These are phyloP conservation scores for Setaria viridis DNA, from an alignment of 202 grass and related monocot species.

Conservation along the genomic window DNA sequence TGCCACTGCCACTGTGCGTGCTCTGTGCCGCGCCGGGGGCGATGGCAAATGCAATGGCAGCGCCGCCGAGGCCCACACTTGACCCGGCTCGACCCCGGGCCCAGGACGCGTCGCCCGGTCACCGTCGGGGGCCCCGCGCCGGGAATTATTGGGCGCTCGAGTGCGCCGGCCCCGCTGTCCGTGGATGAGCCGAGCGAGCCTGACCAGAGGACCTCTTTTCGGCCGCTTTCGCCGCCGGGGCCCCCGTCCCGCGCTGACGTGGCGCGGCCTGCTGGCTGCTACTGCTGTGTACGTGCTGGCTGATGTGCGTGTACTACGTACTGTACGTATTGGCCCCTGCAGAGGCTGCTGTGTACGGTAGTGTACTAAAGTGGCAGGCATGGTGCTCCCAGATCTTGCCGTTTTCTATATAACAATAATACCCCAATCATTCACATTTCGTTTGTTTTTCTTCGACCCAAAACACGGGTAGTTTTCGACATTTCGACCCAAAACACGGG, in stretches of 20 bases:
- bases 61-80: not conserved
- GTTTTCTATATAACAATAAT: not conserved
- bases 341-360: not conserved
- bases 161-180: not conserved
- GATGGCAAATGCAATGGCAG: too few species aligned
- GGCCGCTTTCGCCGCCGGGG: conserved; percentile 27
- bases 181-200: not conserved
- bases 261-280: not conserved
- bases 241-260: not conserved
- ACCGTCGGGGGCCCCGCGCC: not conserved
- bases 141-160: conserved; percentile 58
- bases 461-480: too few species aligned
- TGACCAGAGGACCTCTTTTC: conserved; percentile 44
- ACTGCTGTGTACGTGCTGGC: not conserved
- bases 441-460: not conserved
- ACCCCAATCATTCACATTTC: not conserved
- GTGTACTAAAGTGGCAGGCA: not conserved
- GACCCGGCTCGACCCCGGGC: too few species aligned
- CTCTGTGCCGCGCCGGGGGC: too few species aligned
- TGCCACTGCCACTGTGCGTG: not conserved
- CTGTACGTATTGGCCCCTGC: not conserved
- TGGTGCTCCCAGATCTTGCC: not conserved
- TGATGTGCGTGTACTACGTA: not conserved
- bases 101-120: conserved; percentile 32
- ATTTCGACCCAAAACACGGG: too few species aligned